Conservation (phyloP, 371 early-diverging fungal species). For the Mortierella sp. region DNA sequence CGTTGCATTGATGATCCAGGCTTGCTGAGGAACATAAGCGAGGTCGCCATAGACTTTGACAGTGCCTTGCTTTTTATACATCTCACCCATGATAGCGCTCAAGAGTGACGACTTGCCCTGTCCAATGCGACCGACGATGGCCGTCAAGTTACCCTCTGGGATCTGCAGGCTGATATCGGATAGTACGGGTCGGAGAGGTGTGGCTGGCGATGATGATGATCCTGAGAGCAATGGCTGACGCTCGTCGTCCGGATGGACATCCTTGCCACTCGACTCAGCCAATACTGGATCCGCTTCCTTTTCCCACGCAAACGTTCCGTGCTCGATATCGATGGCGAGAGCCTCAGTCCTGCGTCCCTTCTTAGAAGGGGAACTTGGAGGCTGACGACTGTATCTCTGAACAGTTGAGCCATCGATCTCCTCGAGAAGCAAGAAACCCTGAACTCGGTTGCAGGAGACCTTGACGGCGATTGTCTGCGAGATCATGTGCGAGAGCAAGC, state of each 20-base stretch:
- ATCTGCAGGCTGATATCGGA: not conserved
- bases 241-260: too few relatives aligned
- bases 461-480: constrained; percentile 11
- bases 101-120: constrained; percentile 75
- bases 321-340: too few relatives aligned
- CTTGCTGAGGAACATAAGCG: constrained; percentile 78
- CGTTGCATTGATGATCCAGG: constrained; percentile 81
- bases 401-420: constrained; percentile 56
- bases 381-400: constrained; percentile 1
- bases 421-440: constrained; percentile 35
- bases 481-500: constrained; percentile 6
- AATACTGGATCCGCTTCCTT: not conserved
- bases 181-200: too few relatives aligned
- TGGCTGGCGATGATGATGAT: too few relatives aligned
- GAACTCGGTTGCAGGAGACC: constrained; percentile 41
- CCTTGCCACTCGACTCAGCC: not conserved
- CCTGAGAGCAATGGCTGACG: too few relatives aligned
- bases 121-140: constrained; percentile 76
- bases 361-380: too few relatives aligned
- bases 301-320: too few relatives aligned
- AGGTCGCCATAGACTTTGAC: constrained; percentile 64
- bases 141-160: constrained; percentile 49
- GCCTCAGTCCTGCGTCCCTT: too few relatives aligned
- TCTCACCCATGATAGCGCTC: constrained; percentile 74
- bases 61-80: constrained; percentile 64